Evolutionary conservation across 2,329 filamentous ascomycete genomes (phyloP).

Genomic region (Pseudogymnoascus sp.): DNA sequence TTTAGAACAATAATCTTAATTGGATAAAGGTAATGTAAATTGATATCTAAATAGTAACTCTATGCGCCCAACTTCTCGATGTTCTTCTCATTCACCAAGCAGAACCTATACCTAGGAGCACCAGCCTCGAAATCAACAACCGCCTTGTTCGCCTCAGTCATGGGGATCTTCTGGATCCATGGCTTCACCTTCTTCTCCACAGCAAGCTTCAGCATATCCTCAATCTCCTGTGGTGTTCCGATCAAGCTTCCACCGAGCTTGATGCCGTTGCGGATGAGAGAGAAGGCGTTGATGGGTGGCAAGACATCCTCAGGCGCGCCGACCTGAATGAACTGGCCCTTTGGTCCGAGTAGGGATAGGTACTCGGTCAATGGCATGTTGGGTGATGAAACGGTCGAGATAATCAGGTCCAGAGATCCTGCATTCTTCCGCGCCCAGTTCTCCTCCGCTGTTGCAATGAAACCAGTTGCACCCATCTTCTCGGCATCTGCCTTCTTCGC

Average conservation of each 20-base stretch:
- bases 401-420: conserved; percentile 45
- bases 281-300: background rate
- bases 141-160: conserved; percentile 47
- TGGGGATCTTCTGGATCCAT: conserved; percentile 44
- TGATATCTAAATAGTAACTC: background rate
- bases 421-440: conserved; percentile 47
- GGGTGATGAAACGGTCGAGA: conserved; percentile 44
- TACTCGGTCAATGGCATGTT: conserved; percentile 55
- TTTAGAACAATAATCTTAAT: background rate
- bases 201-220: conserved; percentile 50
- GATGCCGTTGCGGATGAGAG: background rate
- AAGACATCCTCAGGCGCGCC: conserved; percentile 29
- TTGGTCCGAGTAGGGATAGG: conserved; percentile 46
- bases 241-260: conserved; percentile 9
- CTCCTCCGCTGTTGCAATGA: conserved; percentile 41
- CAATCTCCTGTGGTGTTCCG: conserved; percentile 40
- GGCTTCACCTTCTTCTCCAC: conserved; percentile 47
- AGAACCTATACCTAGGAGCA: conserved; percentile 40
- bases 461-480: conserved; percentile 48
- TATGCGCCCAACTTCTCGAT: conserved; percentile 13
- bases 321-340: conserved; percentile 54
- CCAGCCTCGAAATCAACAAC: conserved; percentile 47
- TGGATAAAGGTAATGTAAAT: background rate
- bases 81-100: conserved; percentile 31
- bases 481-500: conserved; percentile 48